Base-by-base conservation (phyloP, 768 basidiomycete genomes). In the Mycena crocata region DNA sequence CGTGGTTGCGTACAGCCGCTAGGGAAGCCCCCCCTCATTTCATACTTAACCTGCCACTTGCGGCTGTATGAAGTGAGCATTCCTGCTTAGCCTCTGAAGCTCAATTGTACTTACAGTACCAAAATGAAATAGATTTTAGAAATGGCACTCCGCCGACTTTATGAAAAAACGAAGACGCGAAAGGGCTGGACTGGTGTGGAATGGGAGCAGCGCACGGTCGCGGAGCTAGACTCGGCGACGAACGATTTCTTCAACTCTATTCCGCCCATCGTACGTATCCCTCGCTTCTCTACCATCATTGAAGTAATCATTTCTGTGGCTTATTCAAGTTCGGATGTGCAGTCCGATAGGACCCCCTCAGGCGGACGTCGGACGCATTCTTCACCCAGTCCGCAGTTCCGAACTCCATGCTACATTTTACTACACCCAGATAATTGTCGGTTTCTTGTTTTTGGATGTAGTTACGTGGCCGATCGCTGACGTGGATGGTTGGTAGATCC, bases 211-310 rank as follows among this genome's bases (percentile, higher is more conserved):
- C 79, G 82, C 9, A 82, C 87, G 48, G 87, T 91, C 8, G 80
- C 89, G 7, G 86, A 89, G 57, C 76, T 91, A 14, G 89, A 91
- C 73, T 88, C 87, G 2, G 84, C 86, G 1, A 77, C 92, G 69
- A 72, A 83, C 85, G 70, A 84, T 19, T 93, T 90, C 88, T 82
- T 88, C 24, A 86, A 89, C 52, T 76, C 82, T 1, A 74, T 92
- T 2, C 91, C 91, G 0, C 78, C 30, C 86, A 88, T 64, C 74
- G 88, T 89, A 65, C 45, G 82, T 26, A 31, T 34, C 23, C 26
- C 50, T 4, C 52, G 30, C 39, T 8, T 44, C 21, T 52, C 10
- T 28, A 19, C 57, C 61, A n/a, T n/a, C n/a, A n/a, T n/a, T n/a
- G n/a, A n/a, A n/a, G n/a, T n/a, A n/a, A n/a, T n/a, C 12, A 59